Evolutionary conservation across 1,284 basidiomycete species (phyloP).

Genomic region (Takashimella koratensis): DNA sequence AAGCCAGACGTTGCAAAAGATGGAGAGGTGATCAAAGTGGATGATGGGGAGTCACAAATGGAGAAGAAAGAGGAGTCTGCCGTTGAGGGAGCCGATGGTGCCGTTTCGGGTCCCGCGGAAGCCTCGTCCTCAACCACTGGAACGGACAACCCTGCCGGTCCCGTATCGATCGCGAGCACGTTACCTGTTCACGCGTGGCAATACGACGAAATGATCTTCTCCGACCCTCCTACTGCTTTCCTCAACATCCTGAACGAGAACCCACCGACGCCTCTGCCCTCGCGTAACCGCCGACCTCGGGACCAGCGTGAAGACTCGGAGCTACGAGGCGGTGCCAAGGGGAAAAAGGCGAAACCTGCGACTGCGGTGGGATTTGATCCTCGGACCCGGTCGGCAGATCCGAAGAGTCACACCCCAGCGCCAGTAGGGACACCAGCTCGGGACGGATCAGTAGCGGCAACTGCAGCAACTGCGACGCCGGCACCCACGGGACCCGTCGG

Average conservation of each 20-base stretch:
- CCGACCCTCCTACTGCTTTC: constrained; percentile 86
- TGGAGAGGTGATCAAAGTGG: constrained; percentile 2
- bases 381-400: neutral
- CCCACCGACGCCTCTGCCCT: constrained; percentile 77
- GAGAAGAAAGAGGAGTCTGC: constrained; percentile 6
- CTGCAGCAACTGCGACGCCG: constrained; percentile 19
- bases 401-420: constrained; percentile 5
- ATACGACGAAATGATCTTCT: constrained; percentile 97
- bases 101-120: neutral
- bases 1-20: constrained; percentile 5
- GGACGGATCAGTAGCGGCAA: constrained; percentile 6
- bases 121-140: constrained; percentile 1
- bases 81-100: constrained; percentile 5
- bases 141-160: neutral
- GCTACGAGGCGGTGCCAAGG: constrained; percentile 35
- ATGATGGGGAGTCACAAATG: constrained; percentile 6
- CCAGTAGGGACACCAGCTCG: constrained; percentile 11
- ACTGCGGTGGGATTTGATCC: too few relatives aligned
- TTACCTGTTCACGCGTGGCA: constrained; percentile 91
- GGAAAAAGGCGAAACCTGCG: constrained; percentile 15
- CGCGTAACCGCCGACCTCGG: constrained; percentile 53
- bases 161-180: constrained; percentile 18
- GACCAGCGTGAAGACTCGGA: constrained; percentile 37
- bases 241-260: constrained; percentile 75
- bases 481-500: constrained; percentile 34